phyloP scores from a whole-genome alignment of 2,329 filamentous ascomycete genomes.

The Alternaria sp. region DNA sequence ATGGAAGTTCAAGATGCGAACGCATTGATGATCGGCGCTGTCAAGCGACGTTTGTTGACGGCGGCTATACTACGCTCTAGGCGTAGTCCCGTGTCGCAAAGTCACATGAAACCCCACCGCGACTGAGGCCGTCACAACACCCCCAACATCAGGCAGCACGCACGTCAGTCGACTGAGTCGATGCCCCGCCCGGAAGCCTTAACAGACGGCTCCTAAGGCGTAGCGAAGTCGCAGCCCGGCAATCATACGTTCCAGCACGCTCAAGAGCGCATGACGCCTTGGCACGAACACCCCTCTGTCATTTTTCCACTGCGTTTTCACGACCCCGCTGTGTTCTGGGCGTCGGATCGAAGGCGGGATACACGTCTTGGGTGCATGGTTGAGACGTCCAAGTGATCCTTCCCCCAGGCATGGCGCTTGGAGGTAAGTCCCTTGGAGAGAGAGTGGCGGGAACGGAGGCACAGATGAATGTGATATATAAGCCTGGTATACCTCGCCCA shows the following conservation, averaged over 20 bases:
- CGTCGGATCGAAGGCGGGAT: slow-evolving; percentile 10
- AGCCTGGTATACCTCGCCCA: slow-evolving; percentile 7
- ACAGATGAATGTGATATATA: slow-evolving; percentile 36
- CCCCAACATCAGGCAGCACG: slow-evolving; percentile 25
- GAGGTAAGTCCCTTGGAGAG: neutral
- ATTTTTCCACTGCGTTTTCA: slow-evolving; percentile 19
- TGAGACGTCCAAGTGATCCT: slow-evolving; percentile 35
- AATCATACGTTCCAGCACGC: slow-evolving; percentile 45
- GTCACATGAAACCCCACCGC: slow-evolving; percentile 43
- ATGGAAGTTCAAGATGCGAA: slow-evolving; percentile 20
- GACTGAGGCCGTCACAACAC: slow-evolving; percentile 36
- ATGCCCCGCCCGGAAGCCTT: slow-evolving; percentile 23
- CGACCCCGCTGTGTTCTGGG: slow-evolving; percentile 14
- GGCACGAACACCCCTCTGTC: slow-evolving; percentile 30
- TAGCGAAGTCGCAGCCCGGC: slow-evolving; percentile 40
- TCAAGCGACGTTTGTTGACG: slow-evolving; percentile 12
- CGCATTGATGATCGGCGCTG: slow-evolving; percentile 36
- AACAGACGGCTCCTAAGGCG: slow-evolving; percentile 28
- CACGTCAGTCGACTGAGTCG: slow-evolving; percentile 22
- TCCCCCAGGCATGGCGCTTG: slow-evolving; percentile 22
- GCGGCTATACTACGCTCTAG: slow-evolving; percentile 26
- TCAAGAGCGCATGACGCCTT: slow-evolving; percentile 39
- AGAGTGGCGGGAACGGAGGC: neutral
- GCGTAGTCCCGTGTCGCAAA: slow-evolving; percentile 32
- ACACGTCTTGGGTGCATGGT: slow-evolving; percentile 22